Conservation (phyloP, 768 basidiomycete genomes). For the Boletellus ananiceps region DNA sequence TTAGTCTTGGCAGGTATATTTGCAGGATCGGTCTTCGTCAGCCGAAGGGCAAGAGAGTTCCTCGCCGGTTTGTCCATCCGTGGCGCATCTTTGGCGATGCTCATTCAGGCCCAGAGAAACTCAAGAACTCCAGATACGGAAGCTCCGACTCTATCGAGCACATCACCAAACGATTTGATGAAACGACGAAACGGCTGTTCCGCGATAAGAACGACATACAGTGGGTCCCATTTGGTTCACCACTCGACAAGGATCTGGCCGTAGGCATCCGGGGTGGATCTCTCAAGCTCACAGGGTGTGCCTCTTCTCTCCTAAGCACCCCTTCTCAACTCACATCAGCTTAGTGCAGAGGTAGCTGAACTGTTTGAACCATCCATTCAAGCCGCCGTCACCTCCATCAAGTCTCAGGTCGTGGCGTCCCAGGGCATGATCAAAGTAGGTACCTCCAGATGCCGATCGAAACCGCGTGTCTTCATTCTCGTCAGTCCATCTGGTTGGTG, state of each 20-base stretch:
- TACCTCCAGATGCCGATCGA: not conserved
- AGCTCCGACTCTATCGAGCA: constrained; percentile 68
- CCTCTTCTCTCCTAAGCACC: constrained; percentile 16
- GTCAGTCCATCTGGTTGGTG: constrained; percentile 75
- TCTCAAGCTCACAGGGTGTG: constrained; percentile 66
- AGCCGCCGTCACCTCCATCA: constrained; percentile 67
- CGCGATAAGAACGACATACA: constrained; percentile 63
- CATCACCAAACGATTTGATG: constrained; percentile 75
- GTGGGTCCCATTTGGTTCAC: constrained; percentile 73
- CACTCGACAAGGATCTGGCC: constrained; percentile 65
- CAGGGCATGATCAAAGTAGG: constrained; percentile 60
- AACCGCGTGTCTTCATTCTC: constrained; percentile 9
- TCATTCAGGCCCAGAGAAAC: constrained; percentile 49
- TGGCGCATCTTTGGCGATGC: not conserved
- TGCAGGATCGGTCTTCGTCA: constrained; percentile 80
- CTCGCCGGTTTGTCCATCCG: constrained; percentile 48
- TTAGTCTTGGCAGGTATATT: constrained; percentile 54
- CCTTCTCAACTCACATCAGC: constrained; percentile 1
- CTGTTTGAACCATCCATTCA: constrained; percentile 78
- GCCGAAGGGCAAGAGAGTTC: constrained; percentile 66
- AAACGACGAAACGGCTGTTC: constrained; percentile 78
- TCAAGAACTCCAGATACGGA: constrained; percentile 69
- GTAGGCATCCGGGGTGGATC: constrained; percentile 71
- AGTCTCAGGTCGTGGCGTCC: constrained; percentile 64
- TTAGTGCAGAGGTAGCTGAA: constrained; percentile 52